Percentiles rank a stretch among this genome's conserved stretches.
Evolutionary conservation across 345 rosid genomes (phyloP).

Genomic region (Citropsis articulata): DNA sequence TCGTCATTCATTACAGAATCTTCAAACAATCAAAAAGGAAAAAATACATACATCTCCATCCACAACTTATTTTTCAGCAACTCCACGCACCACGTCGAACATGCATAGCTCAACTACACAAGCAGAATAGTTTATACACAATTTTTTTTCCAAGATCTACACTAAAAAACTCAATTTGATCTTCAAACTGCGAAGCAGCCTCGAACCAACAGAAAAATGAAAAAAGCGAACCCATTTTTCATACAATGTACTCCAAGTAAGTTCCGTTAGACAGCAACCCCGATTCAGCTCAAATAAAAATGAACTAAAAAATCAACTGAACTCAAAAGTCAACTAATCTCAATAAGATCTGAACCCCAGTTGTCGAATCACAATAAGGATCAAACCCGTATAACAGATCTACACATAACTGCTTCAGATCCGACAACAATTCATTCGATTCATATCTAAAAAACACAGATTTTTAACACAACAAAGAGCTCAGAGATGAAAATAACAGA

Average conservation of each 20-base stretch:
- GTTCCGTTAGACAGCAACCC: not conserved
- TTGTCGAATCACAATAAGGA: not conserved
- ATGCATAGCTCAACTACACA: not conserved
- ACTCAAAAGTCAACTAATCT: not conserved
- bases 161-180: not conserved
- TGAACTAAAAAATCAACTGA: too few relatives aligned
- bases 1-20: not conserved
- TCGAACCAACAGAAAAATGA: not conserved
- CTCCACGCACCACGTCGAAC: too few relatives aligned
- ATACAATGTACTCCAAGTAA: not conserved
- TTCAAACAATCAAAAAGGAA: not conserved
- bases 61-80: not conserved
- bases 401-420: not conserved
- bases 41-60: too few relatives aligned
- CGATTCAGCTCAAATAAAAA: not conserved
- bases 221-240: not conserved
- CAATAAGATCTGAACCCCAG: not conserved
- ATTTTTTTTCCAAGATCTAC: not conserved
- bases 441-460: not conserved
- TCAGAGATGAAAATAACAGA: not conserved
- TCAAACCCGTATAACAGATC: not conserved
- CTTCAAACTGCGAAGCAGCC: not conserved
- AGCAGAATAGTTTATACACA: not conserved
- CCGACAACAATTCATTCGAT: not conserved
- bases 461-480: not conserved